Base-by-base conservation (phyloP, 345 rosid species). In the Eucalyptus curtisii region DNA sequence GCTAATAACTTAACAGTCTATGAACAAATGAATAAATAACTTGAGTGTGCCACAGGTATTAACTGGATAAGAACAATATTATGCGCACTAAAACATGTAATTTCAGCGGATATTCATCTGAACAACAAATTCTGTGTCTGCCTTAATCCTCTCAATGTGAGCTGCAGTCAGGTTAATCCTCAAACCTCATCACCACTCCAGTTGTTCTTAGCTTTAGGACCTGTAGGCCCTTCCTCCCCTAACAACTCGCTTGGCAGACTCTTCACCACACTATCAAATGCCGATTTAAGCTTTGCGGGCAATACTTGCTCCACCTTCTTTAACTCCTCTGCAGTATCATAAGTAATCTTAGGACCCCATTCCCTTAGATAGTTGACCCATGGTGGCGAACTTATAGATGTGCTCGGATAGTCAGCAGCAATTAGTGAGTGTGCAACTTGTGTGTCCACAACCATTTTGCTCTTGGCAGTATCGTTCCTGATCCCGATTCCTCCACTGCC, bases 221-320 rank as follows among this genome's bases (percentile, higher is more conserved):
- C 98, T 5, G 97, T 95, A 24, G 99, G 98, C 89, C 99, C 98
- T 89, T 97, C 96, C 92, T 97, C 94, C 25, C 97, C 97, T 12
- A 92, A 87, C 24, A 95, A 91, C 90, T 96, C 96, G 76, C 87
- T 47, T 14, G 98, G 98, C 80, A 96, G 81, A 88, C 94, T 89
- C 47, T 84, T 91, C 9, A 93, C 86, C 55, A 95, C 87, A 48
- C 93, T 92, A 33, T 87, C 89, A 85, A 97, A 95, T 10, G 91
- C 94, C 68, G 93, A 90, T 90, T 91, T 95, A 44, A 97, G 92
- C 85, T 61, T 52, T 37, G 91, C 93, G 7, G 94, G 93, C 93
- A 97, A 87, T 25, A 93, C 4, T 86, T 90, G 94, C 89, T 82
- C 95, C 16, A 94, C 88, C 82, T 90, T 90, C 87, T 87, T 90